Evolutionary conservation across 192 early-diverging fungal species (phyloP).

Genomic region (Rhizophagus clarus): DNA sequence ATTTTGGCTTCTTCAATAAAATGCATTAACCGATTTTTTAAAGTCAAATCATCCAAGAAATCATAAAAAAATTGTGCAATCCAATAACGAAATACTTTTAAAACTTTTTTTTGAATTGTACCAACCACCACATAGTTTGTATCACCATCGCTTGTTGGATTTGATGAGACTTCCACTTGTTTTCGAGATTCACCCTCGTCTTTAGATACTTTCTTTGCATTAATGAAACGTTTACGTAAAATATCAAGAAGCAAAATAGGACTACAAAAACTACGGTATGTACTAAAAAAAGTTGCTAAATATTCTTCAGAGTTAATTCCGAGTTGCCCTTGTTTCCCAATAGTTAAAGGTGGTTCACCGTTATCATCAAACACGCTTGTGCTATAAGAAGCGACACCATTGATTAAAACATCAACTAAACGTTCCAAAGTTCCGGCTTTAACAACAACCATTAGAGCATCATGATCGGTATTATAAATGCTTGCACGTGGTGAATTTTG

Average conservation of each 20-base stretch:
- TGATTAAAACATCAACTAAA: constrained; percentile 60
- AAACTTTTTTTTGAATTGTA: constrained; percentile 42
- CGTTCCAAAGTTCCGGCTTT: constrained; percentile 62
- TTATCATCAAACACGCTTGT: constrained; percentile 50
- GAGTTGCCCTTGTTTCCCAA: constrained; percentile 34
- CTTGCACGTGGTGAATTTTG: constrained; percentile 5
- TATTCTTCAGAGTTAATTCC: constrained; percentile 45
- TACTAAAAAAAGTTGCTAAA: constrained; percentile 61
- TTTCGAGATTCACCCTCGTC: neutral
- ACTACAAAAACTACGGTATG: constrained; percentile 66
- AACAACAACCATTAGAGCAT: constrained; percentile 54
- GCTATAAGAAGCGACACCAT: constrained; percentile 52
- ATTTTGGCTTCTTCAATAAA: constrained; percentile 34
- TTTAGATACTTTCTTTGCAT: constrained; percentile 33
- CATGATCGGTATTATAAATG: constrained; percentile 18
- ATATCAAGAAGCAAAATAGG: constrained; percentile 42
- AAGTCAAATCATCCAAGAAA: constrained; percentile 61
- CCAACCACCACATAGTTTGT: constrained; percentile 38
- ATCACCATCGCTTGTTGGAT: neutral
- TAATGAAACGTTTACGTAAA: constrained; percentile 41
- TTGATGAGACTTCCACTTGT: neutral
- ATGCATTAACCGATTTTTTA: constrained; percentile 51
- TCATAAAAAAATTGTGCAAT: constrained; percentile 59
- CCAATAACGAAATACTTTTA: constrained; percentile 68
- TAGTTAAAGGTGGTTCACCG: constrained; percentile 38